Base-by-base conservation (phyloP, 2,329 filamentous ascomycete species). In the Botryotinia globosa region DNA sequence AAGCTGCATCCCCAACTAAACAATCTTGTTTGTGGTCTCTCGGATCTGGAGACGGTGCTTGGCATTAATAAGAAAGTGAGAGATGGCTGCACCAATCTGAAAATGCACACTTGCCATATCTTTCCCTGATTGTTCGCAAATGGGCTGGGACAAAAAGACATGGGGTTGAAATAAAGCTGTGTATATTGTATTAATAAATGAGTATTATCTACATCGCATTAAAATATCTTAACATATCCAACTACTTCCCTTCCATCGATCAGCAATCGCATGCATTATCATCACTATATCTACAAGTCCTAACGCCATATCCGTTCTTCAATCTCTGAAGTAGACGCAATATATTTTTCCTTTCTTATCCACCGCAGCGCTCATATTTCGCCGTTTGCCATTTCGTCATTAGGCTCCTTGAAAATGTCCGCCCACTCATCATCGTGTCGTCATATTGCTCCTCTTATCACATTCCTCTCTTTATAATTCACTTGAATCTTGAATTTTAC, bases 211-310 rank as follows among this genome's bases (percentile, higher is more conserved):
- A 65, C 34, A 62, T 14, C 20, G 20, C 12, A 65, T 65, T 65
- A 51, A 51, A 65, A 48, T n/a, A 5, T 65, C 3, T 34, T 65
- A 48, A 65, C 25, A 65, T 34, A 44, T 25, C 62, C 32, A 25
- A n/a, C 44, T 48, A 32, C 45, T 25, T 37, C 22, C 42, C 12
- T 25, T 62, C 10, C 34, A 39, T 61, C 34, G 39, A 61, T 3
- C 44, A 65, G 32, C 18, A 14, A 37, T 48, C 63, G 20, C 42
- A 65, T 65, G 20, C 20, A 34, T 63, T 39, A 56, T 61, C 20
- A 45, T 65, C 62, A 51, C 45, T 48, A 51, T 65, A 34, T 65
- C 45, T 51, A n/a, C 12, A 65, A 51, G 29, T 37, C 63, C 63
- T 22, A 65, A 65, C 44, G 45, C 63, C 63, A 29, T 56, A 14